Conservation (phyloP, 1,284 basidiomycete genomes). For the Athelia sp. region DNA sequence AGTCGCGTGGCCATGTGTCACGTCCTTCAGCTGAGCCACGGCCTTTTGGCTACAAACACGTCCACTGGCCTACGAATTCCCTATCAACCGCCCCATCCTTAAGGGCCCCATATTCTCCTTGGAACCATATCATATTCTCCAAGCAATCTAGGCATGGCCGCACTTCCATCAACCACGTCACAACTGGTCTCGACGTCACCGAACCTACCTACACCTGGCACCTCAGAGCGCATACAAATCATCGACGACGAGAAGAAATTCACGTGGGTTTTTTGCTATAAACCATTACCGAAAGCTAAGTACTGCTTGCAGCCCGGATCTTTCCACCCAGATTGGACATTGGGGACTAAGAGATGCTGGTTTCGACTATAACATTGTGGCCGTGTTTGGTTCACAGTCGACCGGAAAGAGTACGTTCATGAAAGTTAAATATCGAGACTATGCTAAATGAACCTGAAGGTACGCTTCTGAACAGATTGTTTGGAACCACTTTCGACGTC, state of each 20-base stretch:
- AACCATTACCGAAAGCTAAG: conserved; percentile 3
- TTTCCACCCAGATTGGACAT: conserved; percentile 66
- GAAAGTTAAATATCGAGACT: not conserved
- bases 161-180: too few relatives aligned
- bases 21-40: too few relatives aligned
- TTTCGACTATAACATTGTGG: conserved; percentile 90
- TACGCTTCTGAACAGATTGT: conserved; percentile 92
- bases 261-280: conserved; percentile 55
- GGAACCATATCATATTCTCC: too few relatives aligned
- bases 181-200: too few relatives aligned
- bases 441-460: conserved; percentile 39
- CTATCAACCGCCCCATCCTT: too few relatives aligned
- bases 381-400: conserved; percentile 95
- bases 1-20: too few relatives aligned
- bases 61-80: too few relatives aligned
- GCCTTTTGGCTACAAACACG: too few relatives aligned
- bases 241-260: conserved; percentile 89
- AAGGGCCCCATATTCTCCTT: too few relatives aligned
- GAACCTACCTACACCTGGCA: too few relatives aligned
- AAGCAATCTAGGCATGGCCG: too few relatives aligned
- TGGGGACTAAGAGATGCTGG: conserved; percentile 87
- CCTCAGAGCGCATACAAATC: conserved; percentile 66
- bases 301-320: conserved; percentile 46
- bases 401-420: conserved; percentile 85
- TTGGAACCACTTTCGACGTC: conserved; percentile 97